A percentile compares a stretch with the other conserved stretches of the same genome.
These are phyloP conservation scores for Aureobasidium sp. DNA, from an alignment of 2,329 filamentous ascomycete species.

Conservation along the genomic window DNA sequence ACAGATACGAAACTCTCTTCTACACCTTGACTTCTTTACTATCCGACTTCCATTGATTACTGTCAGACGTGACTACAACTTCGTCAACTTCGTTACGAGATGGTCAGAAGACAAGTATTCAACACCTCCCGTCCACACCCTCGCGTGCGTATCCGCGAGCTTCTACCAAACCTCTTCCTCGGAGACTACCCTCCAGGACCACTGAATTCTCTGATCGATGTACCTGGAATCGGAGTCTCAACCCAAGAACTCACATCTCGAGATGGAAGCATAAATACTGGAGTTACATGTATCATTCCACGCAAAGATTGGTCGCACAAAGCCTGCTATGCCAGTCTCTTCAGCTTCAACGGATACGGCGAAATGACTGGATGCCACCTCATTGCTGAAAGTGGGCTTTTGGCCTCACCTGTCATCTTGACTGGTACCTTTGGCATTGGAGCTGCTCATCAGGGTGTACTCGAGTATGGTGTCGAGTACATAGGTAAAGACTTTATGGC, in stretches of 20 bases:
- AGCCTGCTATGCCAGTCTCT: neutral
- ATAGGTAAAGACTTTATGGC: neutral
- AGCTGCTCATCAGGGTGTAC: neutral
- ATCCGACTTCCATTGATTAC: neutral
- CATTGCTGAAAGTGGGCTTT: neutral
- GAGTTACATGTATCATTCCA: neutral
- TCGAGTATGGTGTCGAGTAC: neutral
- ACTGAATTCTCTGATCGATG: neutral
- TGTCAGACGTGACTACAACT: too few species aligned
- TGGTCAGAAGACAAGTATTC: neutral
- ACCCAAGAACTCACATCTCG: neutral
- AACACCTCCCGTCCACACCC: neutral
- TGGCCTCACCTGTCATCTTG: neutral
- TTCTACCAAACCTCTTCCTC: neutral
- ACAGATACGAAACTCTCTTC: too few species aligned
- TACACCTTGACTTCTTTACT: too few species aligned
- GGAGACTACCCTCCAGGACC: neutral
- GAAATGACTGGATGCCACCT: neutral
- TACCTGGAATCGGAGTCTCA: neutral
- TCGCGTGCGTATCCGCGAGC: neutral
- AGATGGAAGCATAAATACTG: neutral
- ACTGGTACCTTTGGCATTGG: neutral
- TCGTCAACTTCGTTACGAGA: neutral
- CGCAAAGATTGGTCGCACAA: neutral
- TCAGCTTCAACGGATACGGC: neutral